phyloP scores from a whole-genome alignment of 805 yeast genomes.

The Lipomyces mesembrius region DNA sequence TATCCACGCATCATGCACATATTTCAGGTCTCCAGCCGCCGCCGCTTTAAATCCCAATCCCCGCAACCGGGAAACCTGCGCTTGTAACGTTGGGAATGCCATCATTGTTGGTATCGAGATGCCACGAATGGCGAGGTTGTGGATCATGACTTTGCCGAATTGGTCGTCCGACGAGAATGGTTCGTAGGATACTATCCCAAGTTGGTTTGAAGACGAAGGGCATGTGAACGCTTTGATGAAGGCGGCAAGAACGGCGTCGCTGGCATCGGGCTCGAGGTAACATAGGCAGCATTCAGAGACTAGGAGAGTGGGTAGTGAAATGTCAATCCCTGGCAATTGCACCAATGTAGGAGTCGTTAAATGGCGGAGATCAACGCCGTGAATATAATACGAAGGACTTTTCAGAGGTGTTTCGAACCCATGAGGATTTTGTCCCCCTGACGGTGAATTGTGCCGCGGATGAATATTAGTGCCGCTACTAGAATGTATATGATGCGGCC shows the following conservation, averaged over 20 bases:
- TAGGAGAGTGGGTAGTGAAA: conserved; percentile 59
- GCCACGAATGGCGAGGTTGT: conserved; percentile 64
- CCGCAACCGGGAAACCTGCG: conserved; percentile 50
- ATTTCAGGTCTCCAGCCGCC: conserved; percentile 54
- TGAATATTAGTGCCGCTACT: not conserved
- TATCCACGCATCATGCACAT: conserved; percentile 53
- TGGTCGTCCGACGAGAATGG: conserved; percentile 66
- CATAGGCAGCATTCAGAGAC: conserved; percentile 80
- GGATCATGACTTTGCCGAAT: conserved; percentile 72
- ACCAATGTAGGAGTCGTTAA: conserved; percentile 35
- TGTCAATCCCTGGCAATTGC: conserved; percentile 39
- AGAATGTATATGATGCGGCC: not conserved
- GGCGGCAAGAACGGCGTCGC: conserved; percentile 52
- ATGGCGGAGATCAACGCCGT: conserved; percentile 60
- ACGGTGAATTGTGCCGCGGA: not conserved
- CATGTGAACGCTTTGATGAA: conserved; percentile 44
- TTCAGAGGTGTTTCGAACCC: conserved; percentile 29
- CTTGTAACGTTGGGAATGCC: conserved; percentile 54
- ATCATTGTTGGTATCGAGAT: conserved; percentile 63
- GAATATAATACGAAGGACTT: conserved; percentile 55
- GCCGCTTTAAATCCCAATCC: conserved; percentile 40
- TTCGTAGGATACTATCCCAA: conserved; percentile 61
- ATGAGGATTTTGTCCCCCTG: not conserved
- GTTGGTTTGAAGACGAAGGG: conserved; percentile 29
- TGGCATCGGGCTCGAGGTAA: conserved; percentile 60